Percentiles rank a stretch among this genome's conserved stretches.
These are phyloP conservation scores for Penicillium thymicola DNA, from an alignment of 2,329 filamentous ascomycete species.

Conservation along the genomic window DNA sequence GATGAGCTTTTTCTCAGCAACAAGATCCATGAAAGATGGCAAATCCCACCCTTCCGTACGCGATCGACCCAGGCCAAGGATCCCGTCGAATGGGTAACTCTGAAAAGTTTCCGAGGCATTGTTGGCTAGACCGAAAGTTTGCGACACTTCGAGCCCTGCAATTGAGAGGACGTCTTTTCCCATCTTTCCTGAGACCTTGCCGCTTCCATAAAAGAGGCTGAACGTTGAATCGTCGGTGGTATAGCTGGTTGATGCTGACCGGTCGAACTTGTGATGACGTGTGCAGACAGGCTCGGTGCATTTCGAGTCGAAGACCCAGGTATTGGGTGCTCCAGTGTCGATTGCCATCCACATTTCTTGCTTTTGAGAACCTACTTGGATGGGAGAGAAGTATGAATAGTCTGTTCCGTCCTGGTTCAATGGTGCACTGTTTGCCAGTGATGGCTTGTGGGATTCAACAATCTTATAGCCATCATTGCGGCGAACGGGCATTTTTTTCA, in stretches of 20 bases:
- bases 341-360: conserved; percentile 53
- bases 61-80: conserved; percentile 71
- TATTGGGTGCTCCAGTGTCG: conserved; percentile 60
- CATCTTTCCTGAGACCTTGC: conserved; percentile 65
- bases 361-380: conserved; percentile 50
- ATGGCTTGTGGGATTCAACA: conserved; percentile 38
- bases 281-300: conserved; percentile 66
- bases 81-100: conserved; percentile 81
- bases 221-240: conserved; percentile 51
- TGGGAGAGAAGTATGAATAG: conserved; percentile 52
- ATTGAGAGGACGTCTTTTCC: conserved; percentile 66
- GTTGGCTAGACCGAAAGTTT: conserved; percentile 70
- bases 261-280: conserved; percentile 67
- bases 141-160: conserved; percentile 60
- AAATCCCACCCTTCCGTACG: conserved; percentile 49
- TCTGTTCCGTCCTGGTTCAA: conserved; percentile 55
- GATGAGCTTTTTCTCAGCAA: conserved; percentile 58
- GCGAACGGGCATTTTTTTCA: conserved; percentile 38
- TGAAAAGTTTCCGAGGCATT: conserved; percentile 70
- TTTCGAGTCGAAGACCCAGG: conserved; percentile 75
- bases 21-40: conserved; percentile 64
- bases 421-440: conserved; percentile 46
- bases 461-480: conserved; percentile 52
- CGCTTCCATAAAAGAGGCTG: conserved; percentile 71
- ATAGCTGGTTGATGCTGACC: conserved; percentile 63